phyloP scores from a whole-genome alignment of 1,139 yeast species.

The Yamadazyma conglobata region DNA sequence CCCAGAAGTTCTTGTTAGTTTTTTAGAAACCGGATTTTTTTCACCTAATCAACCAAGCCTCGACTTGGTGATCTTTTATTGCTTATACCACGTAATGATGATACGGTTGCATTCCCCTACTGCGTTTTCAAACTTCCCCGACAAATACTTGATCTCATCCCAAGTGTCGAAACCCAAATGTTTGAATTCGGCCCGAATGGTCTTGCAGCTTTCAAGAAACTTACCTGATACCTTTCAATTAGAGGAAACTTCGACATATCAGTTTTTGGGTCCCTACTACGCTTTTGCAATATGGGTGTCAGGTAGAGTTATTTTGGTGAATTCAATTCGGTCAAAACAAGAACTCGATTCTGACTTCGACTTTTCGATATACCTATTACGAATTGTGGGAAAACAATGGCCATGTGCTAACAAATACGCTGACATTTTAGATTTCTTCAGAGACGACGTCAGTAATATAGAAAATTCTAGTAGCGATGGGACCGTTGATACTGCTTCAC shows the following conservation, averaged over 20 bases:
- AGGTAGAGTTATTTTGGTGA: constrained; percentile 17
- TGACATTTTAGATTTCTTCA: constrained; percentile 17
- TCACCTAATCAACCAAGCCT: constrained; percentile 5
- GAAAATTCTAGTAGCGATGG: constrained; percentile 12
- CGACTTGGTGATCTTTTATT: constrained; percentile 12
- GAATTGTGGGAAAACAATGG: constrained; percentile 15
- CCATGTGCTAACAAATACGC: constrained; percentile 17
- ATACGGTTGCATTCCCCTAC: constrained; percentile 17
- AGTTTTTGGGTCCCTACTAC: constrained; percentile 18
- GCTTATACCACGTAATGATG: constrained; percentile 15
- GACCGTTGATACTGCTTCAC: constrained; percentile 8
- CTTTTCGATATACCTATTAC: constrained; percentile 11
- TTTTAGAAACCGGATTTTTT: constrained; percentile 9
- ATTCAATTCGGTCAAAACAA: constrained; percentile 12
- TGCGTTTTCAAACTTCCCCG: constrained; percentile 15
- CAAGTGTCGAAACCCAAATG: constrained; percentile 15
- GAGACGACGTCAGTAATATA: constrained; percentile 14
- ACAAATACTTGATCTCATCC: constrained; percentile 13
- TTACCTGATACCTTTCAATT: constrained; percentile 10
- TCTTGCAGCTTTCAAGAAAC: constrained; percentile 10
- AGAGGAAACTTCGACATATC: constrained; percentile 10
- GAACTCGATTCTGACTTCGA: constrained; percentile 15
- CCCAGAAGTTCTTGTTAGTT: constrained; percentile 8
- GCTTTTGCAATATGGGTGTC: constrained; percentile 19
- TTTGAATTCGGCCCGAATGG: constrained; percentile 11